A percentile compares a stretch with the other conserved stretches of the same genome.
phyloP scores from a whole-genome alignment of 1,139 yeast genomes.

The Hyphopichia burtonii region DNA sequence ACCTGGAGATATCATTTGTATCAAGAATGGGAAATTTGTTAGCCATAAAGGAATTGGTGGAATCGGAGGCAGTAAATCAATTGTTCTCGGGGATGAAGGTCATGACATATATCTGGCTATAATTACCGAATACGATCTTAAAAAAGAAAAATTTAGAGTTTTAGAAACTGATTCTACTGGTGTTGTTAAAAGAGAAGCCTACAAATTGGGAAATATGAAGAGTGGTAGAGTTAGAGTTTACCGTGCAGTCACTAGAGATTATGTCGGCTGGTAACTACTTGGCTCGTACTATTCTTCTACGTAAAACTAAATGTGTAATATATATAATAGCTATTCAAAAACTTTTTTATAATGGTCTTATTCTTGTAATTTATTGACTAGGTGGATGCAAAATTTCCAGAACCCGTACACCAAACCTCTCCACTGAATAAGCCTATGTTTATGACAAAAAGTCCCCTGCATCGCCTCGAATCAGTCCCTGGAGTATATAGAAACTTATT shows the following conservation, averaged over 20 bases:
- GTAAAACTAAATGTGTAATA: no score
- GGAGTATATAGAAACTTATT: no score
- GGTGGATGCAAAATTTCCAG: no score
- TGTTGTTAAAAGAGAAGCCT: constrained; percentile 58
- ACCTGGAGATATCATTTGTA: constrained; percentile 82
- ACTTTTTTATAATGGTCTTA: no score
- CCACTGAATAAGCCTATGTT: no score
- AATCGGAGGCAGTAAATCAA: constrained; percentile 27
- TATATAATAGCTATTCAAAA: no score
- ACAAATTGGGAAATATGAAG: constrained; percentile 69
- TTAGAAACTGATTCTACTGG: constrained; percentile 60
- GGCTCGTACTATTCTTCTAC: no score
- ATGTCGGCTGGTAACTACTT: constrained; percentile 4
- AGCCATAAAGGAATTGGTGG: constrained; percentile 68
- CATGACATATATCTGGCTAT: constrained; percentile 28
- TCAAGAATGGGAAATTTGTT: constrained; percentile 71
- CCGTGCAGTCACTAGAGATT: constrained; percentile 34
- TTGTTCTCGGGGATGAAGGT: constrained; percentile 41
- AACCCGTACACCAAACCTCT: no score
- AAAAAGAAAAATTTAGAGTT: constrained; percentile 75
- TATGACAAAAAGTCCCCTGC: no score
- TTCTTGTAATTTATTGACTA: no score
- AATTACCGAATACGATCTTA: constrained; percentile 70
- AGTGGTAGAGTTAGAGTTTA: constrained; percentile 79
- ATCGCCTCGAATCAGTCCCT: no score